A percentile compares a stretch with the other conserved stretches of the same genome.
Conservation (phyloP, 345 rosid species). For the Rhizophora mangle region DNA sequence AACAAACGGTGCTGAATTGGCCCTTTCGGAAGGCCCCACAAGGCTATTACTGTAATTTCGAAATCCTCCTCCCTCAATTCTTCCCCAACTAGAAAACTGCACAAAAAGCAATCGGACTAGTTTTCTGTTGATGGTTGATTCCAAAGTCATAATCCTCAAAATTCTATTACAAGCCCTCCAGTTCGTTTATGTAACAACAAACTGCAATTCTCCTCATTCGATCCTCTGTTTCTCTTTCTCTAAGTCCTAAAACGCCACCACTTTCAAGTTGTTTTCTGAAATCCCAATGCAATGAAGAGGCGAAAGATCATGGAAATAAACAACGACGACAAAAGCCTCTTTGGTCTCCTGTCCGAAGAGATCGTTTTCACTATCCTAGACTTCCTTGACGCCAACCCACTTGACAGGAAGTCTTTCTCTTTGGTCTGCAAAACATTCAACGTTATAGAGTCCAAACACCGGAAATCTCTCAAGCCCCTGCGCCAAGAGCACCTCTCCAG, state of each 20-base stretch:
- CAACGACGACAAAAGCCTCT: constrained; percentile 8
- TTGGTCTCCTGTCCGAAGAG: constrained; percentile 56
- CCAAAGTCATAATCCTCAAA: not conserved
- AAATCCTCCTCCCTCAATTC: constrained; percentile 4
- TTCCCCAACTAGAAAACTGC: not conserved
- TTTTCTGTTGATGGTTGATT: constrained; percentile 13
- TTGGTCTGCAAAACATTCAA: constrained; percentile 51
- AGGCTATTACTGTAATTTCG: constrained; percentile 13
- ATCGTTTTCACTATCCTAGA: constrained; percentile 55
- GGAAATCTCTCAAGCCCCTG: constrained; percentile 50
- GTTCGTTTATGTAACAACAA: too few species aligned
- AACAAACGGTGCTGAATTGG: not conserved
- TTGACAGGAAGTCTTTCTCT: constrained; percentile 55
- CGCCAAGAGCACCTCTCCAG: constrained; percentile 45
- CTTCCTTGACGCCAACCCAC: constrained; percentile 37
- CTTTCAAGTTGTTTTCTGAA: too few species aligned
- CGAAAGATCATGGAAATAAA: constrained; percentile 4
- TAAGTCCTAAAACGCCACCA: not conserved
- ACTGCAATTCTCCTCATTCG: not conserved
- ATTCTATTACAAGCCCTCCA: not conserved
- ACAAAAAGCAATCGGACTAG: not conserved
- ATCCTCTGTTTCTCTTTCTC: not conserved
- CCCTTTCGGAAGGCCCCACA: not conserved
- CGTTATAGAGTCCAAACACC: constrained; percentile 46
- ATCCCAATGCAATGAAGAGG: constrained; percentile 10